Conservation (phyloP, 306 rosid genomes). For the Cyclanthera cordifolia region DNA sequence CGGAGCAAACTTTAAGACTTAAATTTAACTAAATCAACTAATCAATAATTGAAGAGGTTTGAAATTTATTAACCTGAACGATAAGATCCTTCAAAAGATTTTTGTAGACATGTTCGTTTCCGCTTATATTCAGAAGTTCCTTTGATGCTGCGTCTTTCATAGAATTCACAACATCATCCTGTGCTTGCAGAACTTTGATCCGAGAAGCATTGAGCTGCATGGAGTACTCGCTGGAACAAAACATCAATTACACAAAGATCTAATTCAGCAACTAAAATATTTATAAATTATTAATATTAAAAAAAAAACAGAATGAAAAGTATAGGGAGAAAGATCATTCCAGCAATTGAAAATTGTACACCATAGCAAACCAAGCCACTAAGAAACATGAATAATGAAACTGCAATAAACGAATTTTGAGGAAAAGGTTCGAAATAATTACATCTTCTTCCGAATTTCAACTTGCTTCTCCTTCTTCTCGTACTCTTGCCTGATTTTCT, state of each 20-base stretch:
- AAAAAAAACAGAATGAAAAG: background rate
- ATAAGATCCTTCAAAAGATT: conserved; percentile 69
- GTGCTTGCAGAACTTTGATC: conserved; percentile 94
- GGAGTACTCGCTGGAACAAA: conserved; percentile 74
- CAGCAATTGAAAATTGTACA: background rate
- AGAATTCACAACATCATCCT: conserved; percentile 68
- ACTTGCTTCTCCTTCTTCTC: conserved; percentile 89
- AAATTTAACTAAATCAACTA: background rate
- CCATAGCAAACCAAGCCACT: conserved; percentile 1
- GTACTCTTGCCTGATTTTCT: conserved; percentile 91
- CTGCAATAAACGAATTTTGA: background rate
- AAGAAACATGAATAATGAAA: background rate
- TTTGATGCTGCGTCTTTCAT: conserved; percentile 75
- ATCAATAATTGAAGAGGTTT: background rate
- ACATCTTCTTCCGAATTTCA: conserved; percentile 90
- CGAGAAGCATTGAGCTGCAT: conserved; percentile 48
- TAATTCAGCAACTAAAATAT: background rate
- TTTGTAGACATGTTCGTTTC: conserved; percentile 44
- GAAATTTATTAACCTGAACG: conserved; percentile 47
- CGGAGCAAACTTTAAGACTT: background rate
- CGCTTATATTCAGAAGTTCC: conserved; percentile 63
- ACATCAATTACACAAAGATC: background rate
- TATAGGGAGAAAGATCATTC: background rate
- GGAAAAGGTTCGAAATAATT: conserved; percentile 12
- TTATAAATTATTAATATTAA: background rate